These are phyloP conservation scores for Hanseniaspora pseudoguilliermondii DNA, from an alignment of 805 yeast species.

Conservation along the genomic window DNA sequence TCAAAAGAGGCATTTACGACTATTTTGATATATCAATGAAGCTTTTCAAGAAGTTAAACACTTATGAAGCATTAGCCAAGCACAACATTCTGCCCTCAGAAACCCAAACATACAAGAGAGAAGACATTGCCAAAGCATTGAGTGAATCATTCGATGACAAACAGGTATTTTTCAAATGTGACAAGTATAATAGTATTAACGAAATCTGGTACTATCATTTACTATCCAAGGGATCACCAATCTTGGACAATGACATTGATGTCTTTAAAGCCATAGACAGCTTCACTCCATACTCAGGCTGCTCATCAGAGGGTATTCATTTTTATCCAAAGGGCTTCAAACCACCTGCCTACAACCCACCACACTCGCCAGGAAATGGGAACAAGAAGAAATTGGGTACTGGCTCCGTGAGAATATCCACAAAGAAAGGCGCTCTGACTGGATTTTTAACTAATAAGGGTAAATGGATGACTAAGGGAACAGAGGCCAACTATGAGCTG, in stretches of 20 bases:
- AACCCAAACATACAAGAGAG: constrained; percentile 42
- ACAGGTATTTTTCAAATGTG: constrained; percentile 51
- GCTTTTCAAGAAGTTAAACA: constrained; percentile 47
- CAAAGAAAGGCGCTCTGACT: constrained; percentile 22
- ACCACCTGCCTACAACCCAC: constrained; percentile 20
- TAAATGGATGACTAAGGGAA: constrained; percentile 64
- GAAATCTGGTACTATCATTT: constrained; percentile 68
- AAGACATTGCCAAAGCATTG: constrained; percentile 43
- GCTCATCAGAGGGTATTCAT: constrained; percentile 58
- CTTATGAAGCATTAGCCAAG: constrained; percentile 49
- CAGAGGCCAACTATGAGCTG: constrained; percentile 68
- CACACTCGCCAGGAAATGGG: constrained; percentile 19
- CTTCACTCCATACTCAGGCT: constrained; percentile 37
- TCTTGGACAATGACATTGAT: constrained; percentile 34
- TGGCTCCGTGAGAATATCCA: constrained; percentile 20
- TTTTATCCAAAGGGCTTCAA: constrained; percentile 53
- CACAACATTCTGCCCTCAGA: constrained; percentile 62
- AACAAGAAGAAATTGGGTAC: constrained; percentile 15
- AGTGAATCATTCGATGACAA: constrained; percentile 36
- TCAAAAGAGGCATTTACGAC: constrained; percentile 44
- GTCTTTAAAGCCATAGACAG: constrained; percentile 50
- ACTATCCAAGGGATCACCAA: constrained; percentile 53
- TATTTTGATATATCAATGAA: constrained; percentile 51
- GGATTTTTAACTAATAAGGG: constrained; percentile 71
- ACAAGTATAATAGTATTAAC: constrained; percentile 33